Evolutionary conservation across 305 asterid species (phyloP).

Genomic region (Rubia balearica): DNA sequence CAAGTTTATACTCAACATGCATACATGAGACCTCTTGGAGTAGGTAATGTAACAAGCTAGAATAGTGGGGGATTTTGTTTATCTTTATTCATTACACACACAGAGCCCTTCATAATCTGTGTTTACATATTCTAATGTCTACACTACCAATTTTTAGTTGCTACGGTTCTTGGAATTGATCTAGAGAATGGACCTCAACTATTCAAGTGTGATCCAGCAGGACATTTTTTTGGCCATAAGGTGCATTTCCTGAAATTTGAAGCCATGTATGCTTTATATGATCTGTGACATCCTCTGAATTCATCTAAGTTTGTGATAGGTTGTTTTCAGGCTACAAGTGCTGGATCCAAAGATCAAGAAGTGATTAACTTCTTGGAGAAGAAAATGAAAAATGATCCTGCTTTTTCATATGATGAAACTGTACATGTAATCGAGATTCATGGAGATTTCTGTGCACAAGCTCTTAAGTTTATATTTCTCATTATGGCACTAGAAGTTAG

Average conservation of each 20-base stretch:
- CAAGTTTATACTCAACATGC: constrained; percentile 99
- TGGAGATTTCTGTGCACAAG: not conserved
- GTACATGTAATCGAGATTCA: constrained; percentile 55
- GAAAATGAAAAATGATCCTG: constrained; percentile 94
- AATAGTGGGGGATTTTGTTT: not conserved
- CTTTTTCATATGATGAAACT: constrained; percentile 85
- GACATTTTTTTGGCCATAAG: constrained; percentile 97
- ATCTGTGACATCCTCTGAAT: not conserved
- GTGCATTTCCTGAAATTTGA: constrained; percentile 29
- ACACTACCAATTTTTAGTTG: constrained; percentile 42
- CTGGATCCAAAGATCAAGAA: constrained; percentile 96
- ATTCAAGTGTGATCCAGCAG: constrained; percentile 98
- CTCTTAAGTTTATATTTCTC: not conserved
- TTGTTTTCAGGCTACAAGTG: constrained; percentile 85
- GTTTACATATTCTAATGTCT: constrained; percentile 10
- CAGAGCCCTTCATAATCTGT: constrained; percentile 8
- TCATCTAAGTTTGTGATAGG: constrained; percentile 12
- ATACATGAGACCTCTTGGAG: constrained; percentile 98
- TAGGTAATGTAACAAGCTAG: constrained; percentile 48
- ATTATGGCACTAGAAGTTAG: not conserved
- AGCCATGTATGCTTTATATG: not conserved
- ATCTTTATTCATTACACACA: not conserved
- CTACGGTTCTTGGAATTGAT: constrained; percentile 93
- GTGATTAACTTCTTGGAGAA: constrained; percentile 91
- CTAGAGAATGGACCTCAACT: constrained; percentile 96